Conservation (phyloP, 2,329 filamentous ascomycete genomes). For the Stenocarpella maydis region DNA sequence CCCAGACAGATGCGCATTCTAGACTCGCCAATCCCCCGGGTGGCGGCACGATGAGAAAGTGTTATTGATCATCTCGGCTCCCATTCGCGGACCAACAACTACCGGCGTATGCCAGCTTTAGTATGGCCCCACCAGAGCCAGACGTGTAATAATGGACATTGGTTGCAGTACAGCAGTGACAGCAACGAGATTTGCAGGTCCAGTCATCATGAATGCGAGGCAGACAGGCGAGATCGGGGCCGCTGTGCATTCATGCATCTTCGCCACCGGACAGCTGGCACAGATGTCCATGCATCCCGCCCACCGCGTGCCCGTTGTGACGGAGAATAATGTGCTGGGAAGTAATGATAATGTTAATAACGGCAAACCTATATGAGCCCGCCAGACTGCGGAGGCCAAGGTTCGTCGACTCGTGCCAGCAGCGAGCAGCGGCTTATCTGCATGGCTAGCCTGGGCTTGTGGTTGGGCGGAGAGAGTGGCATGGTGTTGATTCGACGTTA, state of each 20-base stretch:
- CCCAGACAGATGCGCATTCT: slow-evolving; percentile 12
- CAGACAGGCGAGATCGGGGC: slow-evolving; percentile 15
- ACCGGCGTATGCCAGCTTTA: slow-evolving; percentile 21
- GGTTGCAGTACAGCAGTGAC: neutral
- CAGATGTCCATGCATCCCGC: slow-evolving; percentile 9
- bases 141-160: neutral
- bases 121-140: slow-evolving; percentile 1
- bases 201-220: slow-evolving; percentile 17
- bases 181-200: slow-evolving; percentile 13
- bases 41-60: slow-evolving; percentile 4
- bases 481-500: slow-evolving; percentile 1
- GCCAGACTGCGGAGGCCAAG: neutral
- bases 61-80: slow-evolving; percentile 8
- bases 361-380: neutral
- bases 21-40: slow-evolving; percentile 5
- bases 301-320: slow-evolving; percentile 6
- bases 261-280: neutral
- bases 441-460: slow-evolving; percentile 18
- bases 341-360: neutral
- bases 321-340: slow-evolving; percentile 3
- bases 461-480: neutral
- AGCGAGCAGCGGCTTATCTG: slow-evolving; percentile 17
- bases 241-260: slow-evolving; percentile 21
- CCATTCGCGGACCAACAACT: slow-evolving; percentile 20
- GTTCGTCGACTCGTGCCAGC: slow-evolving; percentile 15